Evolutionary conservation across 2,329 filamentous ascomycete species (phyloP).

Genomic region (Pyrenochaeta sp.): DNA sequence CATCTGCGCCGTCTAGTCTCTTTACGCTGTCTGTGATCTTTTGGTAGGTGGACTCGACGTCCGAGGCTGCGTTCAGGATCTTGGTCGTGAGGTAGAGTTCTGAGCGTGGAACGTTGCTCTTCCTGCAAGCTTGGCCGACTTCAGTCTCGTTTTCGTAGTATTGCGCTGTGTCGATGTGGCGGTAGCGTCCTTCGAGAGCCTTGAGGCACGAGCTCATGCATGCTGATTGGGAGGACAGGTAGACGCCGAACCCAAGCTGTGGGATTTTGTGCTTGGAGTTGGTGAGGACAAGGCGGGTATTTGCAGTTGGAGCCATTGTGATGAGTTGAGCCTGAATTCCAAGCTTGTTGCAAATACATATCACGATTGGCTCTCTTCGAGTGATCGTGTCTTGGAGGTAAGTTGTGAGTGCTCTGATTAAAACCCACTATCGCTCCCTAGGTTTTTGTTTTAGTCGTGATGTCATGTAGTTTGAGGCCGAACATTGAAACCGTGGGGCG

Average conservation of each 20-base stretch:
- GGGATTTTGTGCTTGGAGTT: slow-evolving; percentile 65
- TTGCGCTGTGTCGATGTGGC: slow-evolving; percentile 72
- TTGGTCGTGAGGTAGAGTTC: slow-evolving; percentile 77
- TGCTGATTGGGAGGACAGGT: slow-evolving; percentile 62
- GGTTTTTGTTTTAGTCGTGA: too few species aligned
- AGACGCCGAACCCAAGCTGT: slow-evolving; percentile 75
- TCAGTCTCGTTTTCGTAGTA: slow-evolving; percentile 74
- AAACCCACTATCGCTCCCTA: too few species aligned
- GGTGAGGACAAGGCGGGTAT: slow-evolving; percentile 59
- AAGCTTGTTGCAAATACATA: too few species aligned
- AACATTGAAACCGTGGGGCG: too few species aligned
- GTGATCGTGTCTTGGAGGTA: too few species aligned
- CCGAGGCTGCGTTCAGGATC: slow-evolving; percentile 63
- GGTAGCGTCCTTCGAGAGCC: slow-evolving; percentile 66
- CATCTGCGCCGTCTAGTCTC: slow-evolving; percentile 62
- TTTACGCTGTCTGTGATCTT: slow-evolving; percentile 67
- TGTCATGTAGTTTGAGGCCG: too few species aligned
- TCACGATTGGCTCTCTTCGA: too few species aligned
- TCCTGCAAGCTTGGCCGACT: slow-evolving; percentile 69
- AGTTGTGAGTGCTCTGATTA: too few species aligned
- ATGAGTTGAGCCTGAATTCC: too few species aligned
- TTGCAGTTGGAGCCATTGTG: slow-evolving; percentile 50
- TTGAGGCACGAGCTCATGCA: slow-evolving; percentile 66
- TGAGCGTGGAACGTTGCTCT: slow-evolving; percentile 62
- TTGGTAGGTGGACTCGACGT: slow-evolving; percentile 66